Base-by-base conservation (phyloP, 2,329 filamentous ascomycete species). In the Penicillium sp. region DNA sequence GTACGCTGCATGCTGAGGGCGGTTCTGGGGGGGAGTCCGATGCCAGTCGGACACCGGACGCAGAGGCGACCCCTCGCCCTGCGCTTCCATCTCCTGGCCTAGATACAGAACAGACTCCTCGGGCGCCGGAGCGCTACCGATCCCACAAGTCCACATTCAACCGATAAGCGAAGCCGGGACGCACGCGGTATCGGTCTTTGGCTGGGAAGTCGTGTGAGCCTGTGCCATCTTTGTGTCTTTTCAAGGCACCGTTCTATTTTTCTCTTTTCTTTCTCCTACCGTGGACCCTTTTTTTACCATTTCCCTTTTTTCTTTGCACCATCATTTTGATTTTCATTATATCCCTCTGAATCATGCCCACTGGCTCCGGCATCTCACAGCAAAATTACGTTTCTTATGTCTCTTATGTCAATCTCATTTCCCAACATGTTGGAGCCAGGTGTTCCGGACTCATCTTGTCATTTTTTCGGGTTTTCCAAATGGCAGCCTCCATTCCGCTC, bases 61-160 rank as follows among this genome's bases (percentile, higher is more conserved):
- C 65, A 5, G 64, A 67, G 43, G 61, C 64, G 11, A 67, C 65
- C 4, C 65, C 65, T 29, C 64, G 64, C 25, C 64, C 65, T 37
- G 43, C 60, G 27, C 62, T 66, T 47, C 64, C 62, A 28, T 62
- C 61, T 1, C 58, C 62, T 2, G 51, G 47, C 28, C 47, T 57
- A 12, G 62, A 64, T 37, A 36, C 55, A 2, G 64, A 63, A 29
- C 40, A 54, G 38, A 65, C 63, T 1, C 64, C 63, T 46, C 57
- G 61, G 35, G 55, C 56, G 13, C 39, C 52, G 4, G 61, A 57
- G 32, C 56, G 60, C 40, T 51, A 54, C 55, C 62, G 57, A 49
- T 46, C 47, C 9, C 48, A 46, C 44, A 40, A 49, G 34, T 43
- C 50, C 13, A 12, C 18, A 27, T 39, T 40, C 32, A 39, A 40